Conservation (phyloP, 306 rosid species). For the Morella rubra region DNA sequence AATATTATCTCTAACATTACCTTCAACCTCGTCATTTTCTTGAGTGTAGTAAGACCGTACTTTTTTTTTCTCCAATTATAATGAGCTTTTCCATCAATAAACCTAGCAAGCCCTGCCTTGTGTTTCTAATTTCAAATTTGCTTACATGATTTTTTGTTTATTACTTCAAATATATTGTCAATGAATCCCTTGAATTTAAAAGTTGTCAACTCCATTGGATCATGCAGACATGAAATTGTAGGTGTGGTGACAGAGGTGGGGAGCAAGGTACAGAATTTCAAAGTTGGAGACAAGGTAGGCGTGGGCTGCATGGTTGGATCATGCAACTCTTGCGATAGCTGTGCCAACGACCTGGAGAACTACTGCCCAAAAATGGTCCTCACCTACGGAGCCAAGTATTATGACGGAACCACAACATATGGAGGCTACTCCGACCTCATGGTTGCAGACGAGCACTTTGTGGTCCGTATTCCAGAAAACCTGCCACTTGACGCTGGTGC, state of each 20-base stretch:
- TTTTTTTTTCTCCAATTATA: neutral
- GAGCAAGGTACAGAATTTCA: constrained; percentile 47
- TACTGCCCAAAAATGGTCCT: constrained; percentile 38
- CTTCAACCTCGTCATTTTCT: too few relatives aligned
- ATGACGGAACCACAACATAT: constrained; percentile 44
- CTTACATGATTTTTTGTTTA: too few relatives aligned
- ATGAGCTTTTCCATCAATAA: too few relatives aligned
- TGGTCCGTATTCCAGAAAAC: constrained; percentile 39
- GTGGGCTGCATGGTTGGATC: constrained; percentile 60
- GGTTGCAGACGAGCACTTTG: constrained; percentile 46
- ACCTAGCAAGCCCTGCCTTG: too few relatives aligned
- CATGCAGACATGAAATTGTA: constrained; percentile 46
- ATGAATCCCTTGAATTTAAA: neutral
- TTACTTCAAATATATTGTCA: too few relatives aligned
- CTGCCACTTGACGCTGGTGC: constrained; percentile 50
- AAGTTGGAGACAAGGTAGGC: constrained; percentile 63
- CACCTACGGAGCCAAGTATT: constrained; percentile 26
- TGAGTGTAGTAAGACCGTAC: too few relatives aligned
- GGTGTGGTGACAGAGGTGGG: constrained; percentile 65
- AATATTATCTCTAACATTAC: too few relatives aligned
- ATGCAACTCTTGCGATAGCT: constrained; percentile 46
- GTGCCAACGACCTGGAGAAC: constrained; percentile 45
- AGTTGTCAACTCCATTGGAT: neutral
- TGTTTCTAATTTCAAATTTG: too few relatives aligned
- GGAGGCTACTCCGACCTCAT: constrained; percentile 55